Conservation (phyloP, 2,329 filamentous ascomycete species). For the Sclerotinia glacialis region DNA sequence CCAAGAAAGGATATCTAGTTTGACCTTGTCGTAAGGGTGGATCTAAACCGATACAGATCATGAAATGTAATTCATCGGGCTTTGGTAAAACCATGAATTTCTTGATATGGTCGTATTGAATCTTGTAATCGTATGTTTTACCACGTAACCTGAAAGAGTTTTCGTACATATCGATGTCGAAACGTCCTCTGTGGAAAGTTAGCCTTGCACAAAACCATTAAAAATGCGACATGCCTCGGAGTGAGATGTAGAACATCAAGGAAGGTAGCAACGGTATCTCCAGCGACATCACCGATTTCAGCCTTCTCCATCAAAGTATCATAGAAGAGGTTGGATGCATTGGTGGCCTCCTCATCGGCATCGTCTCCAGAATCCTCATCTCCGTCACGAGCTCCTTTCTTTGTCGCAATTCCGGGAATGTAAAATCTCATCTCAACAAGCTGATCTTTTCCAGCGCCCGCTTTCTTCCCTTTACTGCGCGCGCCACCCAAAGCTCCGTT, state of each 20-base stretch:
- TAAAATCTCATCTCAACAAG: slow-evolving; percentile 99
- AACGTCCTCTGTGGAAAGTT: slow-evolving; percentile 71
- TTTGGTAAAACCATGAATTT: slow-evolving; percentile 99
- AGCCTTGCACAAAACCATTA: slow-evolving; percentile 27
- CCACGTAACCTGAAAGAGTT: slow-evolving; percentile 93
- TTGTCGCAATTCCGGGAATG: slow-evolving; percentile 84
- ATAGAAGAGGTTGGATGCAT: slow-evolving; percentile 95
- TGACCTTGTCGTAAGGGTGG: slow-evolving; percentile 95
- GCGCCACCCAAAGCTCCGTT: slow-evolving; percentile 74
- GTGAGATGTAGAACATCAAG: slow-evolving; percentile 95
- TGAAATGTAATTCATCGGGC: slow-evolving; percentile 93
- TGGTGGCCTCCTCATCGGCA: slow-evolving; percentile 75
- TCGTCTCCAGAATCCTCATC: slow-evolving; percentile 70
- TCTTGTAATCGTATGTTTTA: slow-evolving; percentile 99
- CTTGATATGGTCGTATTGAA: slow-evolving; percentile 95
- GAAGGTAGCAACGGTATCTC: slow-evolving; percentile 96
- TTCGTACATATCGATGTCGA: slow-evolving; percentile 99
- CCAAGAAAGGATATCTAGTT: slow-evolving; percentile 94
- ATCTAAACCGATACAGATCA: slow-evolving; percentile 92
- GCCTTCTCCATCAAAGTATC: slow-evolving; percentile 98
- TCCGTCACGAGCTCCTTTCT: slow-evolving; percentile 61
- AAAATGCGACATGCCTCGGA: slow-evolving; percentile 61
- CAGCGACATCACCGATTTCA: slow-evolving; percentile 98
- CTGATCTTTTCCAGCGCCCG: slow-evolving; percentile 84
- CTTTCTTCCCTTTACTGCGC: slow-evolving; percentile 78